phyloP scores from a whole-genome alignment of 495 filamentous ascomycete species.

The Hypoxylon trugodes region DNA sequence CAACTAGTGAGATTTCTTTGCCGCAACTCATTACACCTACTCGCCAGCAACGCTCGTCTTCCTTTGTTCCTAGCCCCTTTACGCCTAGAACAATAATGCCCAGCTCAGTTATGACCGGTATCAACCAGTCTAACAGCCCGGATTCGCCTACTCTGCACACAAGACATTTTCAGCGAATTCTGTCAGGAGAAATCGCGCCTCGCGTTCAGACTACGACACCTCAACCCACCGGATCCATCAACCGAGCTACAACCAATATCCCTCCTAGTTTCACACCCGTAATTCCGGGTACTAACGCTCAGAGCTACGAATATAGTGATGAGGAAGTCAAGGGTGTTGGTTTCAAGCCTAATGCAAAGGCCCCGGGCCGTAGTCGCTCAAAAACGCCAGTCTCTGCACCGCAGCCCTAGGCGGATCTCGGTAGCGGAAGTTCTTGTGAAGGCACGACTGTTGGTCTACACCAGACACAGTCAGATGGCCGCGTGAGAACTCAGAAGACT shows the following conservation, averaged over 20 bases:
- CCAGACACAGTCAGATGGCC: background rate
- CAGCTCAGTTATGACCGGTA: too few species aligned
- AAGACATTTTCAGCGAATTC: background rate
- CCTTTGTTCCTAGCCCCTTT: too few species aligned
- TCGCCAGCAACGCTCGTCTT: too few species aligned
- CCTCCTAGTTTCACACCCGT: background rate
- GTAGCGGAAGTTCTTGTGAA: background rate
- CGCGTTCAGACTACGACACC: background rate
- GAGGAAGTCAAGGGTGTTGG: background rate
- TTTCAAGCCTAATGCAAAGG: background rate
- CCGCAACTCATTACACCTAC: too few species aligned
- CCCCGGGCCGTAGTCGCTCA: background rate
- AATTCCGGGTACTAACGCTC: background rate
- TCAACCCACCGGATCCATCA: background rate
- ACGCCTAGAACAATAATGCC: too few species aligned
- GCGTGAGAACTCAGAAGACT: background rate
- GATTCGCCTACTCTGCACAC: background rate
- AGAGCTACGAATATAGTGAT: background rate
- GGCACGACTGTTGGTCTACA: background rate
- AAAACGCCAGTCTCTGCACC: constrained; percentile 29
- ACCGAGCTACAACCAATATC: background rate
- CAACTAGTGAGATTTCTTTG: too few species aligned
- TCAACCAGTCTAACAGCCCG: too few species aligned
- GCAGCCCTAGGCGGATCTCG: constrained; percentile 30
- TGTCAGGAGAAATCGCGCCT: background rate